Evolutionary conservation across 352 stramenopile genomes (phyloP).

Genomic region (Stramenopiles sp.): DNA sequence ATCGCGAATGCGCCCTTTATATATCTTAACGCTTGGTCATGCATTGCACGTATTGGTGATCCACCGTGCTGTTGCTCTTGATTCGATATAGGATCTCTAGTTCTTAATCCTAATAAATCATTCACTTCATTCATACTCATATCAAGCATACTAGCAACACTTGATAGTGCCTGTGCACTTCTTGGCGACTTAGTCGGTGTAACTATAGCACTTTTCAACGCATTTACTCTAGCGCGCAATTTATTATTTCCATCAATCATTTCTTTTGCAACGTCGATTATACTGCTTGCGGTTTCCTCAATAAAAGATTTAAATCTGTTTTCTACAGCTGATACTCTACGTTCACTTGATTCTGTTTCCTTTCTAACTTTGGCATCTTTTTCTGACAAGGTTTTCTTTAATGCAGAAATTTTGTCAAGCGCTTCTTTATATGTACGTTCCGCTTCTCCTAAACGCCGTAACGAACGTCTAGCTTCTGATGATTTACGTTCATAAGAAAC

Average conservation of each 20-base stretch:
- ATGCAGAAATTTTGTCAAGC: not conserved
- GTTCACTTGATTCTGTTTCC: not conserved
- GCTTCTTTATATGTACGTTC: not conserved
- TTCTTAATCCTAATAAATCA: not conserved
- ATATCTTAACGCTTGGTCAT: not conserved
- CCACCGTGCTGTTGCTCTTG: not conserved
- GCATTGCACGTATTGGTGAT: not conserved
- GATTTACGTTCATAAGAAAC: not conserved
- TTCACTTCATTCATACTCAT: slow-evolving; percentile 1
- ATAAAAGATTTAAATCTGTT: too few relatives aligned
- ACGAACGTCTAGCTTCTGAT: not conserved
- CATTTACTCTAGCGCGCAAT: not conserved
- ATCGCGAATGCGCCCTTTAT: not conserved
- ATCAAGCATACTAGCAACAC: not conserved
- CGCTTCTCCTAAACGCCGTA: not conserved
- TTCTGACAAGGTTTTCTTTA: not conserved
- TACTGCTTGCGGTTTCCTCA: not conserved
- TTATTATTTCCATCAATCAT: not conserved
- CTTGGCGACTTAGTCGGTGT: not conserved
- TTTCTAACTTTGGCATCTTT: not conserved
- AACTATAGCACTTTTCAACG: not conserved
- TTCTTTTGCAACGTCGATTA: not conserved
- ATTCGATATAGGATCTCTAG: not conserved
- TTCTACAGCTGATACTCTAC: not conserved
- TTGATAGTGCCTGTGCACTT: not conserved